Base-by-base conservation (phyloP, 2,329 filamentous ascomycete species). In the Aspergillus felis region DNA sequence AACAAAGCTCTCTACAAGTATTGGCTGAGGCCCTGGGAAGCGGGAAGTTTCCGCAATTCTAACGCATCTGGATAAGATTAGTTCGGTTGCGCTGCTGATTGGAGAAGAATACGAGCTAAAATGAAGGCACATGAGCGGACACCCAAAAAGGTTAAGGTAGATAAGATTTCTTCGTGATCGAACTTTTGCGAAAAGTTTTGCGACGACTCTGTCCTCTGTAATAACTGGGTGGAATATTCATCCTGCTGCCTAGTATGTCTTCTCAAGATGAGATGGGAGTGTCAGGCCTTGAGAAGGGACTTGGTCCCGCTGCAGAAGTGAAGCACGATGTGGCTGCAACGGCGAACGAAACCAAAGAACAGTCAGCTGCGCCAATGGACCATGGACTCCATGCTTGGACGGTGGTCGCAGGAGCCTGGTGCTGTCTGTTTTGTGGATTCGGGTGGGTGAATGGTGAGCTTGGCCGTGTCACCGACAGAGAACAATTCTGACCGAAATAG, bases 341-440 rank as follows among this genome's bases (percentile, higher is more conserved):
- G 41, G 41, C 22, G 41, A 6, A 38, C n/a, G 25, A 38, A 17
- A 25, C 22, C 9, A 12, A 38, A 10, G 29, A 38, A 17, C 12
- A 35, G 44, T 35, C 17, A 22, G 8, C 20, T 22, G 55, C 22
- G 35, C 32, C 24, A n/a, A 24, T 60, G 27, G 60, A 62, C 44
- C 42, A 60, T 20, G 59, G 60, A 3, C 10, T 51, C 7, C 52
- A 46, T 12, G 85, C 85, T 8, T 87, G 84, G 82, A 74, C 84
- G 8, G 80, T 81, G 1, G 82, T 86, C 62, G 62, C 75, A 4
- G 79, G 79, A 29, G 73, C 70, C 1, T 78, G 73, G 66, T 72
- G 70, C 29, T 73, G 71, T 59, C 60, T 79, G 35, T 81, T 81
- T 64, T 74, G 71, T 53, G 75, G 71, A 56, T 81, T 79, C 66